Base-by-base conservation (phyloP, 1,284 basidiomycete species). In the Sanghuangporus baumii region DNA sequence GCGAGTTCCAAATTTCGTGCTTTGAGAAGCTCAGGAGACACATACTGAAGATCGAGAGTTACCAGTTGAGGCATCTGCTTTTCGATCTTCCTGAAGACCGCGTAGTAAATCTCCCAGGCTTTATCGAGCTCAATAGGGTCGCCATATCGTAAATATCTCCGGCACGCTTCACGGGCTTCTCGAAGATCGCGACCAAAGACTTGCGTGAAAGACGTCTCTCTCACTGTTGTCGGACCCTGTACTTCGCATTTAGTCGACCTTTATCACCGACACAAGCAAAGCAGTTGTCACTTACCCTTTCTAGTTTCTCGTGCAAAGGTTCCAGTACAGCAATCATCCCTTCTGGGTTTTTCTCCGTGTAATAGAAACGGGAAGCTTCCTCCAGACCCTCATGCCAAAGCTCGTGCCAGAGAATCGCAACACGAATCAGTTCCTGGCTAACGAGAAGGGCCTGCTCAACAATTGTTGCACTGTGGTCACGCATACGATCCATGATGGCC, bases 31-130 rank as follows among this genome's bases (percentile, higher is more conserved):
- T 90, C 89, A 3, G 97, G 97, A 38, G 97, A 98, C 7, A 98
- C 96, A 69, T 98, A 98, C 83, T 99, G 96, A 68, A 99, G 78
- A 73, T 99, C 97, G 59, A 99, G 82, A 5, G 94, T 91, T 37
- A 92, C 95, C 50, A 98, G 81, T 61, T 92, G 85, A 36, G 94
- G 93, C 60, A 99, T 76, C 71, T 96, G 94, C 76, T 97, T 98
- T 72, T 97, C 91, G 64, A 99, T 91, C 73, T 95, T 94, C 76
- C 94, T 93, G 82, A 99, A 99, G 37, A 98, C 87, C 57, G 89
- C 88, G 71, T 98, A 99, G 76, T 99, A 99, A 36, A 99, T 93
- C 71, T 99, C 97, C 97, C 97, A 99, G n/a, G 97, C 97, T 73
- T 94, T 94, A 72, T 98, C 97, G 61, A 99, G 79, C 71, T 99